Evolutionary conservation across 192 early-diverging fungal species (phyloP).

Genomic region (Backusella morwellensis): DNA sequence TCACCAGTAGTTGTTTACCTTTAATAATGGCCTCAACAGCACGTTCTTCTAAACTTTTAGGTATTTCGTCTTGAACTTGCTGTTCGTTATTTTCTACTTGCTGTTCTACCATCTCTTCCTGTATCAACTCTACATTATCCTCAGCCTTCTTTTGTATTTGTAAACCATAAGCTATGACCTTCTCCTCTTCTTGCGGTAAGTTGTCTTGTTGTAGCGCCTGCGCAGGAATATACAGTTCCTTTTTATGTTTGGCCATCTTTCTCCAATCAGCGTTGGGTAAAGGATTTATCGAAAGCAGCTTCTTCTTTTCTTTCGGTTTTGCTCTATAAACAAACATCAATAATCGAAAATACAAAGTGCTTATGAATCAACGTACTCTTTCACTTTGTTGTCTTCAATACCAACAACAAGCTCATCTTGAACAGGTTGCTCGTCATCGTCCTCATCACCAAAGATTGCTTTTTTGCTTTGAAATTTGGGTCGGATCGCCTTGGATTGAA

Average conservation of each 20-base stretch:
- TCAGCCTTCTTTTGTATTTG: constrained; percentile 27
- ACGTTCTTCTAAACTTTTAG: constrained; percentile 38
- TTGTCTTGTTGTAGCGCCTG: constrained; percentile 20
- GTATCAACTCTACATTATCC: not conserved
- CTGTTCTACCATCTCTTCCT: not conserved
- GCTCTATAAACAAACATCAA: constrained; percentile 23
- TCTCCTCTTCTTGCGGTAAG: constrained; percentile 18
- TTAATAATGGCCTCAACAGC: constrained; percentile 45
- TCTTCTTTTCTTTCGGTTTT: constrained; percentile 29
- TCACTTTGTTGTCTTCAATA: constrained; percentile 46
- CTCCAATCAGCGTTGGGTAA: constrained; percentile 45
- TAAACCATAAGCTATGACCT: constrained; percentile 23
- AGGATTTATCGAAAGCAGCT: constrained; percentile 43
- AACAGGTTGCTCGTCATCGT: constrained; percentile 35
- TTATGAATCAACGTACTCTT: constrained; percentile 25
- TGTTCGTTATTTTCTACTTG: not conserved
- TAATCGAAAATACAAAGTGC: not conserved
- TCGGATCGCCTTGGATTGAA: constrained; percentile 14
- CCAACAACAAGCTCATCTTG: constrained; percentile 43
- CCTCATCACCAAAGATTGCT: constrained; percentile 38
- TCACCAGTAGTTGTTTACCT: constrained; percentile 22
- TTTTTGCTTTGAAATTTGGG: constrained; percentile 14
- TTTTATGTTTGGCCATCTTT: constrained; percentile 32
- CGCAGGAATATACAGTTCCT: constrained; percentile 31
- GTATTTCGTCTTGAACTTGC: not conserved